Evolutionary conservation across 768 basidiomycete species (phyloP), one percentile per base, ranked within the genome.

Genomic region (Mycena olivaceomarginata): DNA sequence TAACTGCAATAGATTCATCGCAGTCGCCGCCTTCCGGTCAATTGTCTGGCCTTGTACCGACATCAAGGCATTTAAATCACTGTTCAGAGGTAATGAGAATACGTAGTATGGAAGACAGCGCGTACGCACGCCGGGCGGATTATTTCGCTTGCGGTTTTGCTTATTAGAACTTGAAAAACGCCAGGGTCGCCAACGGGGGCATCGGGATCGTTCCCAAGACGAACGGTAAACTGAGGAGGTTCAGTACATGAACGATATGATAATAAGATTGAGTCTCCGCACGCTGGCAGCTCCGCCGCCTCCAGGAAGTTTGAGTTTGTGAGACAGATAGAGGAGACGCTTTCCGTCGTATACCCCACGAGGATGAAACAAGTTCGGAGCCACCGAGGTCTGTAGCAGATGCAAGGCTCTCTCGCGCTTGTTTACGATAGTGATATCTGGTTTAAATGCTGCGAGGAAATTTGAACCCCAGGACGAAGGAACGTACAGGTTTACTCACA

Each of bases 1-100:
- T 1, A 92, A 81, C 60, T 92, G 91, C 0, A 92, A 70, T 1
- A 92, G 79, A 48, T 90, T 92, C 0, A 87, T 85, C 0, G 90
- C 90, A 4, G 85, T 84, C 2, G 82, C 51, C 5, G 86, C 84
- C 37, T 84, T 82, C 6, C 41, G 67, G 79, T 22, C n/a, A 85
- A 80, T 63, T 48, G 40, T 56, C n/a, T 70, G 70, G 13, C 77
- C 68, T 6, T 57, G 43, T 1, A 46, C 40, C 11, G 63, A n/a
- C 25, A 85, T 81, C 3, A 86, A 74, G 20, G 77, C 77, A 13
- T 82, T 77, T 15, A 86, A 72, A 60, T 86, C 80, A 0, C 87
- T 88, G 65, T 25, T 63, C 53, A 12, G 40, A 48, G 1, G 56
- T 16, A 64, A 16, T 65, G 16, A 37, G 46, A n/a, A 25, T 1